These are phyloP conservation scores for Paspalum notatum DNA, from an alignment of 176 grass and related monocot genomes.

Conservation along the genomic window DNA sequence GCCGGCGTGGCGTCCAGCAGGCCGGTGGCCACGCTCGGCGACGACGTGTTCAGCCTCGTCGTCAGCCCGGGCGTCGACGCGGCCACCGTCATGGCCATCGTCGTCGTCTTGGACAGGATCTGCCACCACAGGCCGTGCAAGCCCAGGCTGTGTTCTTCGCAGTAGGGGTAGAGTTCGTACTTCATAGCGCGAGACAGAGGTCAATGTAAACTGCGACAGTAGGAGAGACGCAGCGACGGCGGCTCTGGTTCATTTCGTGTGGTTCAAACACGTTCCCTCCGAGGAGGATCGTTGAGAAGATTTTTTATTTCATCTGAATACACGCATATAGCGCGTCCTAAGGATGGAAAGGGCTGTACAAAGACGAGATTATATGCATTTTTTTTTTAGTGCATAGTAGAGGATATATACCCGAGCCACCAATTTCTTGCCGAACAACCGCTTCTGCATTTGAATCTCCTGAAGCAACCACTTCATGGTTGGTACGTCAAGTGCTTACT, in stretches of 20 bases:
- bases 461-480: neutral
- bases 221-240: no score
- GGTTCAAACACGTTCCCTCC: no score
- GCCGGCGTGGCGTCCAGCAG: slow-evolving; percentile 13
- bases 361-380: neutral
- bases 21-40: slow-evolving; percentile 50
- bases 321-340: no score
- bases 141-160: slow-evolving; percentile 52
- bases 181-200: no score
- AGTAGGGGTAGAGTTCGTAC: no score
- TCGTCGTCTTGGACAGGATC: slow-evolving; percentile 88
- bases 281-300: no score
- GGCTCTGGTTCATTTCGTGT: no score
- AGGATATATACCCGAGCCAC: no score
- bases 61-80: slow-evolving; percentile 60
- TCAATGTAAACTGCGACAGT: no score
- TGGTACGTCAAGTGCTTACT: neutral
- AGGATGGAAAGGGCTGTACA: neutral
- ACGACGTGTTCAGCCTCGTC: slow-evolving; percentile 91
- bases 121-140: slow-evolving; percentile 48
- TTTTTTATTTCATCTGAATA: neutral
- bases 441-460: neutral
- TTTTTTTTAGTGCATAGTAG: neutral
- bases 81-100: slow-evolving; percentile 70
- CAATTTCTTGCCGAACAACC: neutral